These are phyloP conservation scores for Mucor lusitanicus DNA, from an alignment of 371 early-diverging fungal species.

Conservation along the genomic window DNA sequence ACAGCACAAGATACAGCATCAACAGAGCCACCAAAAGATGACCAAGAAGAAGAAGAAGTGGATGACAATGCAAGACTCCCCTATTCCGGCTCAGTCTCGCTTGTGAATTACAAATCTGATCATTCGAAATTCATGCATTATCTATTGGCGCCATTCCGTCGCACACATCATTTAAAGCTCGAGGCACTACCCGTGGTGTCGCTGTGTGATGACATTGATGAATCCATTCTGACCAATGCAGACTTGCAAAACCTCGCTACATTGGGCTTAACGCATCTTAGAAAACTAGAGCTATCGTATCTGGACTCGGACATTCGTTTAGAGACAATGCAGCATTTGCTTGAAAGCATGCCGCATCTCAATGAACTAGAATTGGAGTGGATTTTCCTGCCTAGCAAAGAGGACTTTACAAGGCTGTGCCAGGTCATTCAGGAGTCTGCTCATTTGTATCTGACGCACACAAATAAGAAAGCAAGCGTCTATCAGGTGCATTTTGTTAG, in stretches of 20 bases:
- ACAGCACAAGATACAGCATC: too few species aligned
- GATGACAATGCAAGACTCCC: not conserved
- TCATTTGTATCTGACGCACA: not conserved
- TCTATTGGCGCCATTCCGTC: constrained; percentile 20
- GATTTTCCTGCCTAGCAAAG: constrained; percentile 25
- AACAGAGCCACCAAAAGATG: not conserved
- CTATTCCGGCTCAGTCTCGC: constrained; percentile 18
- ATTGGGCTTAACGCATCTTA: constrained; percentile 6
- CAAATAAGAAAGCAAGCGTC: constrained; percentile 2
- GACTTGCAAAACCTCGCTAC: constrained; percentile 20
- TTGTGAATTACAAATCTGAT: constrained; percentile 24
- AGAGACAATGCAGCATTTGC: constrained; percentile 2
- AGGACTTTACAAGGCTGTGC: constrained; percentile 4
- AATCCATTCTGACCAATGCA: constrained; percentile 22
- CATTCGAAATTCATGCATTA: constrained; percentile 10
- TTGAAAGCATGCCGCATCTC: constrained; percentile 18
- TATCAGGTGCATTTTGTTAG: not conserved
- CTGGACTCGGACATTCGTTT: constrained; percentile 16
- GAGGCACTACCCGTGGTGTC: constrained; percentile 22
- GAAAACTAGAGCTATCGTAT: constrained; percentile 17
- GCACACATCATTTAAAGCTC: constrained; percentile 16
- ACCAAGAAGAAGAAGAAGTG: not conserved
- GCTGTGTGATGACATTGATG: constrained; percentile 31
- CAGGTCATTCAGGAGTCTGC: not conserved
- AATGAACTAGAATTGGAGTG: constrained; percentile 16